Conservation (phyloP, 192 early-diverging fungal genomes). For the Fimicolochytrium jonesii region DNA sequence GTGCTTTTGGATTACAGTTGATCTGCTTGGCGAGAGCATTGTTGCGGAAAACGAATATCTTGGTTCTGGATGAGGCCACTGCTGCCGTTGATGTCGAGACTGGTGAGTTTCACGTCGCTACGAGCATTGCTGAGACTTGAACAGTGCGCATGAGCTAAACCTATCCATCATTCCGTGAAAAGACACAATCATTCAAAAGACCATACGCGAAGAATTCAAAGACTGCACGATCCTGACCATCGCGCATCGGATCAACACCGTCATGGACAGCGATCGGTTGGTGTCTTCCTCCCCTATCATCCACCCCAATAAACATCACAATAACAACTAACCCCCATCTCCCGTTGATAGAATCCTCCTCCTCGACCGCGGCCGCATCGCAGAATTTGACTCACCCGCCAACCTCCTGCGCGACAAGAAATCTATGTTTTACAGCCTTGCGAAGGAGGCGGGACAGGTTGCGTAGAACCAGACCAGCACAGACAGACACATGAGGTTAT, state of each 20-base stretch:
- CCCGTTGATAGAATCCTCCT: constrained; percentile 49
- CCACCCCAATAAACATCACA: not conserved
- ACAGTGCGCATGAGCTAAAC: not conserved
- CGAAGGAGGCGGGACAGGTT: constrained; percentile 52
- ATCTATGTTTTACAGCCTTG: constrained; percentile 59
- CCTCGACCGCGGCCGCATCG: constrained; percentile 50
- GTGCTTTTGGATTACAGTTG: no score
- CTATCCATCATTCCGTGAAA: constrained; percentile 44
- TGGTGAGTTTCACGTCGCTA: not conserved
- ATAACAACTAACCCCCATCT: not conserved
- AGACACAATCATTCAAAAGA: constrained; percentile 68
- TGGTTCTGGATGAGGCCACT: constrained; percentile 86
- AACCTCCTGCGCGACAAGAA: constrained; percentile 46
- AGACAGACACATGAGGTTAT: not conserved
- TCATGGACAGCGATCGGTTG: constrained; percentile 18
- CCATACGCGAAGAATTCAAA: constrained; percentile 68
- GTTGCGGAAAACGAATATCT: constrained; percentile 57
- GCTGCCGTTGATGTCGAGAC: constrained; percentile 61
- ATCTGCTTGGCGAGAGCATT: constrained; percentile 69
- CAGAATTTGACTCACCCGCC: constrained; percentile 54
- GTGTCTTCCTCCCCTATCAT: not conserved
- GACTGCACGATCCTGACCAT: constrained; percentile 77
- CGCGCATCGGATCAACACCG: constrained; percentile 77
- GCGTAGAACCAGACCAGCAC: not conserved
- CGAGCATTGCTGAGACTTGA: not conserved